Evolutionary conservation across 2,329 filamentous ascomycete genomes (phyloP), one percentile per base, ranked within the genome.

Genomic region (Ustulina deusta): DNA sequence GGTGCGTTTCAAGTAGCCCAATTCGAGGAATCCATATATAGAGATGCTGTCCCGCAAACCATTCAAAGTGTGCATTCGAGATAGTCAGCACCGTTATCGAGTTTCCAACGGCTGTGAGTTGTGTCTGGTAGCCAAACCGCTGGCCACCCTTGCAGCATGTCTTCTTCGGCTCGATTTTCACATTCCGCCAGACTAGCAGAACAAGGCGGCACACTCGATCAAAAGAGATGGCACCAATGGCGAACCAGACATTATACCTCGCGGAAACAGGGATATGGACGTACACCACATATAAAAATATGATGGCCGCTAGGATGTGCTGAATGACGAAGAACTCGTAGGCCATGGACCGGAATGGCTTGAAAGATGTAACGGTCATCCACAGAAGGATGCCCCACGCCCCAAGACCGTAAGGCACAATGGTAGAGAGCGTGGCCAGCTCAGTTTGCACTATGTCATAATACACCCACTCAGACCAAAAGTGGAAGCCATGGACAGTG

Each of bases 301-400:
- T 74, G 34, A 86, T 82, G 63, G 89, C 89, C 2, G 88, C 86
- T 17, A 87, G 76, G 29, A 92, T 80, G 75, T 93, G 91, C 77
- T 93, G 91, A 3, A 88, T 72, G 17, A 93, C 85, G 75, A 92
- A 93, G 0, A 91, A 67, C 79, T 93, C 91, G 76, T 93, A 93
- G 6, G 84, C 84, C 80, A 89, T 82, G n/a, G 87, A 84, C 5
- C 91, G 85, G 38, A 93, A 80, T 0, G 91, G 91, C 6, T 87
- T 83, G 62, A 91, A 81, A 1, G 89, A 89, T 6, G 86, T 87
- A 36, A 91, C 76, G 22, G 87, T 83, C 42, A 89, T 89, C 90
- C 90, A 92, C 0, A 89, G 79, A 36, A 93, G 78, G 15, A 91
- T 78, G 1, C 79, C 87, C 89, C 90, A 93, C 0, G 89, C 89